Conservation (phyloP, 108 stramenopile genomes). For the Conticribra weissflogii region DNA sequence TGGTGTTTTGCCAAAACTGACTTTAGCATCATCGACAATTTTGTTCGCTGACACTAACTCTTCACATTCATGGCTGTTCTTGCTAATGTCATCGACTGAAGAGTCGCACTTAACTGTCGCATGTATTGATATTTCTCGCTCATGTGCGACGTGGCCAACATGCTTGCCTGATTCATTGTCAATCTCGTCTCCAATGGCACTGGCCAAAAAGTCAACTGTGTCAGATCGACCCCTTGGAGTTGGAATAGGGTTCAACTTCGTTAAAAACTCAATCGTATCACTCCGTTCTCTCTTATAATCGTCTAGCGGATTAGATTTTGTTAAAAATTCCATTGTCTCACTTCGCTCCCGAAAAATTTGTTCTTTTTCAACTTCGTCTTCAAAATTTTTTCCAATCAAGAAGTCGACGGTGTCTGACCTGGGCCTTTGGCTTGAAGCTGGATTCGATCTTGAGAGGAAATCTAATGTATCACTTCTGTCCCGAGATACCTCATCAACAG, state of each 20-base stretch:
- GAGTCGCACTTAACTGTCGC: neutral
- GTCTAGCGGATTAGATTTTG: neutral
- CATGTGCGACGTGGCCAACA: conserved; percentile 1
- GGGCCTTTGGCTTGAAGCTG: conserved; percentile 7
- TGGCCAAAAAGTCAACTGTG: conserved; percentile 1
- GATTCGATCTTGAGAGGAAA: conserved; percentile 2
- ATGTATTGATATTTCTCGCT: neutral
- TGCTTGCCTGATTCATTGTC: neutral
- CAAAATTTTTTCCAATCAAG: conserved; percentile 7
- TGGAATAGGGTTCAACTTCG: neutral
- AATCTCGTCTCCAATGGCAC: conserved; percentile 13
- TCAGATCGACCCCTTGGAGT: neutral
- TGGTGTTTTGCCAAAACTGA: conserved; percentile 42
- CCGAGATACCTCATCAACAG: neutral
- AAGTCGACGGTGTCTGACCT: conserved; percentile 43
- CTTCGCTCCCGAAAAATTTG: neutral
- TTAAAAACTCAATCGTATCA: neutral
- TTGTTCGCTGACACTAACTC: neutral
- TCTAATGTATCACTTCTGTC: conserved; percentile 10
- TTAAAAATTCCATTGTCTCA: neutral
- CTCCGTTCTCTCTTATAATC: neutral
- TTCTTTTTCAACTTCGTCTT: neutral
- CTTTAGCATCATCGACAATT: neutral
- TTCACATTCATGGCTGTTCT: neutral
- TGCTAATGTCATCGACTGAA: neutral